phyloP scores from a whole-genome alignment of 2,329 filamentous ascomycete species.

The Xylaria hypoxylon region DNA sequence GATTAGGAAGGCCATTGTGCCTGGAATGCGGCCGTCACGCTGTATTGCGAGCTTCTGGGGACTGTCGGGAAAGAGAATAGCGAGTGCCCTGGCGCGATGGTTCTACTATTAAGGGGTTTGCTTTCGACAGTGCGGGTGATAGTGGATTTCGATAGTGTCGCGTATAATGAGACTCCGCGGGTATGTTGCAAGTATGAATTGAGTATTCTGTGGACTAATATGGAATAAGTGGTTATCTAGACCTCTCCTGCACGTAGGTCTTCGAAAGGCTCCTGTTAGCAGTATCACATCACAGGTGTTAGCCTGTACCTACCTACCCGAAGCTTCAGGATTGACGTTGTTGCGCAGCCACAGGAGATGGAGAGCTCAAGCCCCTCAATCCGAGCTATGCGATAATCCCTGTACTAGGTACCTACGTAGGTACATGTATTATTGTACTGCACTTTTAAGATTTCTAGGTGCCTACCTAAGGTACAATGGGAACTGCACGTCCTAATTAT shows the following conservation, averaged over 20 bases:
- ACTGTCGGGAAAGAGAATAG: not conserved
- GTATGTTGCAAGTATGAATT: not conserved
- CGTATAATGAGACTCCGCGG: not conserved
- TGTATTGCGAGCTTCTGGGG: constrained; percentile 8
- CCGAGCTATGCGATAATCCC: constrained; percentile 15
- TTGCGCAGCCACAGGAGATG: constrained; percentile 35
- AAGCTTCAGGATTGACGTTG: constrained; percentile 26
- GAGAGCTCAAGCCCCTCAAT: constrained; percentile 34
- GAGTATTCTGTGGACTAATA: constrained; percentile 2
- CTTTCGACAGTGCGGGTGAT: constrained; percentile 5
- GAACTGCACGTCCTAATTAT: too few relatives aligned
- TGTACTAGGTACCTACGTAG: not conserved
- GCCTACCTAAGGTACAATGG: too few relatives aligned
- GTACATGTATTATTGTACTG: too few relatives aligned
- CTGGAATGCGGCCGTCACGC: constrained; percentile 12
- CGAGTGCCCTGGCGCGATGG: not conserved
- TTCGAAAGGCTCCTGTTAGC: constrained; percentile 1
- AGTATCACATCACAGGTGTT: not conserved
- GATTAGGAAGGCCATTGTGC: constrained; percentile 86
- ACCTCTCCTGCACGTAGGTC: not conserved
- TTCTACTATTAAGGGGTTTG: constrained; percentile 1
- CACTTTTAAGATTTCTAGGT: too few relatives aligned
- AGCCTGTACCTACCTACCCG: constrained; percentile 1
- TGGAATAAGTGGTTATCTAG: not conserved
- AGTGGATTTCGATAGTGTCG: not conserved